phyloP scores from a whole-genome alignment of 2,329 filamentous ascomycete genomes.

The Calonectria pauciramosa region DNA sequence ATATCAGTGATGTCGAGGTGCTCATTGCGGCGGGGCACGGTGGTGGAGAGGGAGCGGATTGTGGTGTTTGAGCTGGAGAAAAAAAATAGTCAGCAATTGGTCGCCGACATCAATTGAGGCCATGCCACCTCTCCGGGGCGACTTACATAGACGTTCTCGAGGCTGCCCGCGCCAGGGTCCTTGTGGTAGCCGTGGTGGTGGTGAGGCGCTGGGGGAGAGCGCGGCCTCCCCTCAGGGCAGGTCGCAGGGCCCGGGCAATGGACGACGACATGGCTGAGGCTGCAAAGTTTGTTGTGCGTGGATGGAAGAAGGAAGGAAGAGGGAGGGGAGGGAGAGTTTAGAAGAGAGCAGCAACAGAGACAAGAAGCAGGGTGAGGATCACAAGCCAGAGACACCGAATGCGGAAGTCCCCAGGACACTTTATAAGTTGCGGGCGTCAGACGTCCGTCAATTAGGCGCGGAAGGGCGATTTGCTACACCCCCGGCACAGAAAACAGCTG shows the following conservation, averaged over 20 bases:
- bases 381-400: conserved; percentile 12
- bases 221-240: conserved; percentile 63
- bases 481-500: conserved; percentile 3
- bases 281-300: not conserved
- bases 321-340: not conserved
- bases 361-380: not conserved
- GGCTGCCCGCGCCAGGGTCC: conserved; percentile 39
- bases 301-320: not conserved
- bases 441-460: not conserved
- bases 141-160: conserved; percentile 46
- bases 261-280: conserved; percentile 57
- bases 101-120: not conserved
- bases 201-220: conserved; percentile 48
- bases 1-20: conserved; percentile 78
- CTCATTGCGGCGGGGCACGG: conserved; percentile 63
- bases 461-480: not conserved
- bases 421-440: conserved; percentile 8
- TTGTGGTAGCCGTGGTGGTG: conserved; percentile 31
- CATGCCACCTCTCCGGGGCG: not conserved
- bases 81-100: conserved; percentile 23
- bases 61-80: conserved; percentile 47
- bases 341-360: not conserved
- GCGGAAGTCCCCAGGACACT: not conserved
- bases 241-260: conserved; percentile 64
- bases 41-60: conserved; percentile 72